Evolutionary conservation across 306 rosid species (phyloP), one percentile per base, ranked within the genome.

Genomic region (Alnus rubra): DNA sequence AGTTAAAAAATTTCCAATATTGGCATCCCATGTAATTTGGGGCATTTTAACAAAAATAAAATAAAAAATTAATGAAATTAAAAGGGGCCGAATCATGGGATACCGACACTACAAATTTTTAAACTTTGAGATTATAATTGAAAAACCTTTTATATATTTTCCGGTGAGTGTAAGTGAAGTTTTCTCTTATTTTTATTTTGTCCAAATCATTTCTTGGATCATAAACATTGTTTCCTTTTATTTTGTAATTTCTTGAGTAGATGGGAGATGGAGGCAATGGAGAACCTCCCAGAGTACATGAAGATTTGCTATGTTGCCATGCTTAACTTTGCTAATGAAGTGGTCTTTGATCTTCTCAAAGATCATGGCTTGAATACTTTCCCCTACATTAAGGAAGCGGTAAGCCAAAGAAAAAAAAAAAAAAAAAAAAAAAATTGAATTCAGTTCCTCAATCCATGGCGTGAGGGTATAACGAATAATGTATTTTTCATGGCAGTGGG

Each of bases 251-350:
- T 2, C 8, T 54, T 9, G 23, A 15, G 59, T 63, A 78, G 86
- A 30, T 83, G 82, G 86, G 71, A 69, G 48, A 23, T 58, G 39
- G 54, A 73, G 55, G 87, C 79, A 2, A 37, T 39, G 67, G 71
- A 49, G 30, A 65, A 77, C 44, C 77, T 84, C 69, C 82, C 82
- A 0, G 63, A 55, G 30, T 84, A 80, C 70, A 77, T 77, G 87
- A 77, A 69, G 71, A 73, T 79, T 48, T 44, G 80, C n/a, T 84
- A 80, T 51, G 18, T 74, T 30, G 79, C 79, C 50, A 11, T 84
- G 74, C 47, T 80, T 13, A 73, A 73, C 35, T 80, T 80, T 68
- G 87, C 79, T 12, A 80, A 84, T 49, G 82, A 73, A 51, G 18
- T 77, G 39, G 55, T 51, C 51, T 58, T 59, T 35, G 60, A 78